Evolutionary conservation across 2,329 filamentous ascomycete species (phyloP), one percentile per base, ranked within the genome.

Genomic region (Aureobasidium musti): DNA sequence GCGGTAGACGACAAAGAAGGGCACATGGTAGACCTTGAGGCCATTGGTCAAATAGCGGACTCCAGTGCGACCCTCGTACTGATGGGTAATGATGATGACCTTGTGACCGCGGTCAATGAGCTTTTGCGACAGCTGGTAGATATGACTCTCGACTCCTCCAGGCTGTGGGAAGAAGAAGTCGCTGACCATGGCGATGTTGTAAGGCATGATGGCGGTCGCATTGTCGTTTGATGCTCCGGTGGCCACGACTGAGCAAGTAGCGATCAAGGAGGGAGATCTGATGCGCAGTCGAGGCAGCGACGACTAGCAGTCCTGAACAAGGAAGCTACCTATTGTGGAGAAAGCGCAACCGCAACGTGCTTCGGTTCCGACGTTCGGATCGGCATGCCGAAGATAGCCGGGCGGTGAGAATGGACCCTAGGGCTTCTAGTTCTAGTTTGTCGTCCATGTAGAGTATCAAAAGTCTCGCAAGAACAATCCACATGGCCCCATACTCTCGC

Each of bases 161-260:
- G 95, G 94, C 75, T 98, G 94, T 17, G 95, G 95, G 77, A 96
- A 99, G 88, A 99, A 99, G 85, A 96, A 97, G 83, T 99, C 95
- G 85, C 94, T 93, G 78, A 97, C 91, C 95, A 99, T 99, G 68
- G 87, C 87, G 75, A 90, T 89, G 73, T 89, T 89, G 82, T 89
- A 89, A 64, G 86, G 83, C 87, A 89, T 90, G 23, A 28, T 41
- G 43, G 21, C 30, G 56, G 43, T 43, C 41, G 49, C 54, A 63
- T 59, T 28, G 21, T 41, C 28, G 53, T 19, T 35, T 11, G 14
- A 17, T 23, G 30, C 30, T 10, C 30, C 17, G 52, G 10, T 17
- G 14, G 26, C 28, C 47, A 50, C 14, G 47, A 19, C 47, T 26
- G 23, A 54, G 52, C 33, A 14, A 54, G 52, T 33, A 54, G 52